Evolutionary conservation across 2,329 filamentous ascomycete species (phyloP).

Genomic region (Dactylonectria estremocensis): DNA sequence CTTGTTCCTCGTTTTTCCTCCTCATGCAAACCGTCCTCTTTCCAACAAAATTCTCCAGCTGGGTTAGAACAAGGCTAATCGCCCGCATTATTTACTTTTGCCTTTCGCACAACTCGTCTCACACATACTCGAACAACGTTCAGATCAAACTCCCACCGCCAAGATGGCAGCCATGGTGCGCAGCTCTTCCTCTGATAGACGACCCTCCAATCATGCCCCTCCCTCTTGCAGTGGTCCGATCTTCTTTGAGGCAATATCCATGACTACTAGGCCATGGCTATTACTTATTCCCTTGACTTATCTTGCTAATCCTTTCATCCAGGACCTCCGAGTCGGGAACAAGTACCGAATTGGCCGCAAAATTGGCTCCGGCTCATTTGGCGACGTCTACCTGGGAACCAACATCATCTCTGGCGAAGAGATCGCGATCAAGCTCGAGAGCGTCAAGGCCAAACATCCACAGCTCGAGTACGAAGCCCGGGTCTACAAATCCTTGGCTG

Average conservation of each 20-base stretch:
- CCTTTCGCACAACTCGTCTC: neutral
- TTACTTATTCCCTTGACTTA: neutral
- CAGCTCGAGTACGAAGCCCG: constrained; percentile 99
- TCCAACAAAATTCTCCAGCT: neutral
- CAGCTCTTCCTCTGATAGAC: neutral
- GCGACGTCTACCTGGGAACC: constrained; percentile 98
- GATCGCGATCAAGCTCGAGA: constrained; percentile 99
- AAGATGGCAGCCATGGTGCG: constrained; percentile 70
- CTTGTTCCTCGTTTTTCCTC: neutral
- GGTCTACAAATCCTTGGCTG: constrained; percentile 91
- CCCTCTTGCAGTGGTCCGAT: neutral
- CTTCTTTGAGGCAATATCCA: neutral
- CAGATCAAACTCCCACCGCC: constrained; percentile 27
- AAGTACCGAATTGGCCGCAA: constrained; percentile 99
- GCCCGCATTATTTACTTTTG: neutral
- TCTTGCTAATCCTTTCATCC: constrained; percentile 39
- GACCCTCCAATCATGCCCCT: neutral
- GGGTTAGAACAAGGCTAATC: neutral
- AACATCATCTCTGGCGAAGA: constrained; percentile 99
- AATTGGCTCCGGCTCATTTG: constrained; percentile 97
- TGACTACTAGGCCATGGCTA: constrained; percentile 2
- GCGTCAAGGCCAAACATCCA: constrained; percentile 99
- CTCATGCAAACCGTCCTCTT: neutral
- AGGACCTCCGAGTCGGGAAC: constrained; percentile 99
- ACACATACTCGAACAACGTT: neutral